A percentile compares a stretch with the other conserved stretches of the same genome.
These are phyloP conservation scores for Calvatia gigantea DNA, from an alignment of 768 basidiomycete species.

Conservation along the genomic window DNA sequence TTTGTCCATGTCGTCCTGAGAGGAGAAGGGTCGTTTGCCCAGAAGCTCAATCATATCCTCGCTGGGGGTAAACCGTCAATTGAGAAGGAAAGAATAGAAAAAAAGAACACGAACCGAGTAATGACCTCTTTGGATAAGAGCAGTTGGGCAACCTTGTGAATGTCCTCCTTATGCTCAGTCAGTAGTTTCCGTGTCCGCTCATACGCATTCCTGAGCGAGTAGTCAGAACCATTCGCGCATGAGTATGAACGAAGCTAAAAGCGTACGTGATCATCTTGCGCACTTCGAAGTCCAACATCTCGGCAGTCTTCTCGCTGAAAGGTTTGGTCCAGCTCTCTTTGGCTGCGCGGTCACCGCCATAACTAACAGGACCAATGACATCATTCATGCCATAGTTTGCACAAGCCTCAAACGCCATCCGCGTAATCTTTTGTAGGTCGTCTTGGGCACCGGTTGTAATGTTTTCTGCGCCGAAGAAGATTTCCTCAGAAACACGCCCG, in stretches of 20 bases:
- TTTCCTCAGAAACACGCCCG: conserved; percentile 96
- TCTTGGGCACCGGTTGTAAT: conserved; percentile 99
- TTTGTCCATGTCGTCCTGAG: conserved; percentile 92
- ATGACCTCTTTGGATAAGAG: conserved; percentile 96
- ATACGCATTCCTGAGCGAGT: conserved; percentile 54
- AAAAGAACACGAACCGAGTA: conserved; percentile 55
- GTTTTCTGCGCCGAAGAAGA: conserved; percentile 88
- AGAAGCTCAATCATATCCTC: conserved; percentile 86
- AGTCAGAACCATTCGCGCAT: not conserved
- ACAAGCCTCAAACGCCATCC: conserved; percentile 95
- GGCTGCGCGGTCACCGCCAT: conserved; percentile 82
- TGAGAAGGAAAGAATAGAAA: not conserved
- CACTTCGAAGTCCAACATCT: conserved; percentile 88
- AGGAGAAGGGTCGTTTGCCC: conserved; percentile 79
- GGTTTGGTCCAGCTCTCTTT: conserved; percentile 94
- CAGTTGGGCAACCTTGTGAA: conserved; percentile 90
- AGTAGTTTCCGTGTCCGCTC: conserved; percentile 78
- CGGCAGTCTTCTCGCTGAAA: conserved; percentile 95
- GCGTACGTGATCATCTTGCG: conserved; percentile 86
- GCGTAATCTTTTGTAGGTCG: conserved; percentile 96
- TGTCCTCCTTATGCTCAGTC: conserved; percentile 76
- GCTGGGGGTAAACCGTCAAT: conserved; percentile 31
- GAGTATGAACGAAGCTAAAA: not conserved
- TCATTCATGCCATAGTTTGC: conserved; percentile 98
- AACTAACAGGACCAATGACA: conserved; percentile 93